Evolutionary conservation across 371 early-diverging fungal species (phyloP).

Genomic region (Mortierella sp.): DNA sequence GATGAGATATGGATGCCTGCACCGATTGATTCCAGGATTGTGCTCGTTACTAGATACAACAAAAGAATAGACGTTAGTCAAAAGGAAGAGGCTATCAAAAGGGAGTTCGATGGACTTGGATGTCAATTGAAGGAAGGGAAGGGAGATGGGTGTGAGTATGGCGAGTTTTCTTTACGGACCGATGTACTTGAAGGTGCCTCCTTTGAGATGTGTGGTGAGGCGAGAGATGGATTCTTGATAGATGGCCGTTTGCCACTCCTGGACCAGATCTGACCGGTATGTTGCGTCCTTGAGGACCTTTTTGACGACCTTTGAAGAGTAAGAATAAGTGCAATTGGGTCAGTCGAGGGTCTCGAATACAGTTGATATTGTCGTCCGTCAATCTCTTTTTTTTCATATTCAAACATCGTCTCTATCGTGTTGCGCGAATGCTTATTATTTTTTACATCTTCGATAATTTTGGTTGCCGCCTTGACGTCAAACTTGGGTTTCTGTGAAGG

Average conservation of each 20-base stretch:
- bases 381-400: neutral
- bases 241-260: conserved; percentile 51
- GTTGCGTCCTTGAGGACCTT: conserved; percentile 44
- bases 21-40: conserved; percentile 41
- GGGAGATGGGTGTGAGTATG: neutral
- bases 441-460: conserved; percentile 40
- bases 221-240: conserved; percentile 39
- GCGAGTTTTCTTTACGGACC: conserved; percentile 10
- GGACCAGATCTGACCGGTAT: conserved; percentile 42
- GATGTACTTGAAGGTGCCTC: conserved; percentile 44
- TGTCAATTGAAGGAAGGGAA: neutral
- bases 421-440: neutral
- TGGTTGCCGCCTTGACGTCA: conserved; percentile 33
- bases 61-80: neutral
- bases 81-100: neutral
- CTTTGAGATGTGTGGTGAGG: conserved; percentile 34
- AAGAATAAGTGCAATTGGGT: neutral
- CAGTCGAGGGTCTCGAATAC: neutral
- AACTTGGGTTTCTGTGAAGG: conserved; percentile 32
- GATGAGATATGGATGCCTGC: conserved; percentile 50
- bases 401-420: neutral
- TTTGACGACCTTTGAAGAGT: conserved; percentile 32
- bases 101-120: neutral
- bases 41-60: conserved; percentile 33
- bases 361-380: no score